Conservation (phyloP, 352 stramenopile species). For the Phytopythium aichiense region DNA sequence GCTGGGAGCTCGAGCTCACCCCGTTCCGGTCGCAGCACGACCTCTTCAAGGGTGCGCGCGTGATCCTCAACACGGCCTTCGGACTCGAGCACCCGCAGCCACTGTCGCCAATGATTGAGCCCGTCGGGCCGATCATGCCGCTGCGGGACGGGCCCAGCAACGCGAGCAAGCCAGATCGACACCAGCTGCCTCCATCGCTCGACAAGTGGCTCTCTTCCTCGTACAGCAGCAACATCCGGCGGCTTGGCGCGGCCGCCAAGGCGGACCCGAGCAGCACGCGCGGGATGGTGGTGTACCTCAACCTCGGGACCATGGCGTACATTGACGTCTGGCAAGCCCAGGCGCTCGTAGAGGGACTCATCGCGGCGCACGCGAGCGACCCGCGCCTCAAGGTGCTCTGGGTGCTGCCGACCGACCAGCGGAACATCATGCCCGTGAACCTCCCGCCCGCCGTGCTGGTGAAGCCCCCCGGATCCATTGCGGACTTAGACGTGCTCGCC, state of each 20-base stretch:
- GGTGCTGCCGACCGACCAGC: conserved; percentile 75
- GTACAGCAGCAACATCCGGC: conserved; percentile 1
- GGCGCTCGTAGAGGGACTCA: conserved; percentile 62
- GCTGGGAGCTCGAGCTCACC: conserved; percentile 66
- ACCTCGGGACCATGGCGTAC: conserved; percentile 75
- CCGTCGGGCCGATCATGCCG: conserved; percentile 73
- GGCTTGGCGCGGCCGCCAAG: neutral
- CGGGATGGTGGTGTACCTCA: conserved; percentile 56
- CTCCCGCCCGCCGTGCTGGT: conserved; percentile 60
- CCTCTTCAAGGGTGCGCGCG: conserved; percentile 78
- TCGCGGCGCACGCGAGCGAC: conserved; percentile 33
- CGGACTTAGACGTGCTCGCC: conserved; percentile 59
- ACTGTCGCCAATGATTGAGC: conserved; percentile 70
- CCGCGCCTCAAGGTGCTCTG: conserved; percentile 61
- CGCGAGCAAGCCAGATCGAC: conserved; percentile 25
- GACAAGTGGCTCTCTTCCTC: conserved; percentile 31
- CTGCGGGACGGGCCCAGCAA: conserved; percentile 22
- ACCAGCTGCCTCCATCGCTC: conserved; percentile 25
- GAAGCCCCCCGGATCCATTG: conserved; percentile 52
- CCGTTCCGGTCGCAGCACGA: conserved; percentile 84
- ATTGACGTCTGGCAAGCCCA: conserved; percentile 80
- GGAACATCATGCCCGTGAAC: conserved; percentile 43
- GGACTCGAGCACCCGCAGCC: conserved; percentile 78
- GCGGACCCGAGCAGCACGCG: neutral
- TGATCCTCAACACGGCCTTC: conserved; percentile 89